These are phyloP conservation scores for Fusarium sp. DNA, from an alignment of 2,329 filamentous ascomycete species.

Conservation along the genomic window DNA sequence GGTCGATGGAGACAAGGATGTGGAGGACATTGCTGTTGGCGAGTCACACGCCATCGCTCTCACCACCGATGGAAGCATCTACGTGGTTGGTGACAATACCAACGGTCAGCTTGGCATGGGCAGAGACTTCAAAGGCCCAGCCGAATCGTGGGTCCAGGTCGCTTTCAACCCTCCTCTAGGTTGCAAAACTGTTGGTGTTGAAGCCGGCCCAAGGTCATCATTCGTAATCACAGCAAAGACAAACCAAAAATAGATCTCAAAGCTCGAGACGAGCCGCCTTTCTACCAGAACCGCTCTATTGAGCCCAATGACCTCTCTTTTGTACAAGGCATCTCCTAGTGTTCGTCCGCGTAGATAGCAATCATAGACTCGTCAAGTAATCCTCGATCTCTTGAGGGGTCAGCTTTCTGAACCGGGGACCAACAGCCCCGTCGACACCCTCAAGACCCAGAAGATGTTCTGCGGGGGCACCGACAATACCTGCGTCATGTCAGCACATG, in stretches of 20 bases:
- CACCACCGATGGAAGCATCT: slow-evolving; percentile 65
- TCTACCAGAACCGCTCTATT: slow-evolving; percentile 50
- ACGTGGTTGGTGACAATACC: slow-evolving; percentile 69
- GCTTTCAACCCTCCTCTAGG: slow-evolving; percentile 47
- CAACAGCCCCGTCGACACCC: slow-evolving; percentile 87
- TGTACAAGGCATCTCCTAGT: slow-evolving; percentile 59
- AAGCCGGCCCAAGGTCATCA: slow-evolving; percentile 65
- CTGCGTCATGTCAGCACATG: slow-evolving; percentile 61
- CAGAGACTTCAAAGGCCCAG: slow-evolving; percentile 23
- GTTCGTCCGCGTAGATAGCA: slow-evolving; percentile 44
- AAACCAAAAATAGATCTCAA: slow-evolving; percentile 25
- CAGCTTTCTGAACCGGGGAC: slow-evolving; percentile 93
- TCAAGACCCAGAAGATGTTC: slow-evolving; percentile 93
- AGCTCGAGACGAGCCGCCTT: slow-evolving; percentile 27
- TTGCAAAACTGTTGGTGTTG: slow-evolving; percentile 58
- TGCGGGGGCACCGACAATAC: slow-evolving; percentile 95
- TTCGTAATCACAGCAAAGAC: slow-evolving; percentile 61
- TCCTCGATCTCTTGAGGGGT: slow-evolving; percentile 99
- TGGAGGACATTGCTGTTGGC: slow-evolving; percentile 72
- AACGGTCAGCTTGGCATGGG: slow-evolving; percentile 73
- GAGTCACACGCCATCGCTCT: slow-evolving; percentile 72
- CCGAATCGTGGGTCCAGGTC: slow-evolving; percentile 57
- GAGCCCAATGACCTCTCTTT: slow-evolving; percentile 64
- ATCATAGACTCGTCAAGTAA: slow-evolving; percentile 97
- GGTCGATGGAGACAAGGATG: slow-evolving; percentile 64